A percentile compares a stretch with the other conserved stretches of the same genome.
These are phyloP conservation scores for Leccinum boreale DNA, from an alignment of 768 basidiomycete genomes.

Conservation along the genomic window DNA sequence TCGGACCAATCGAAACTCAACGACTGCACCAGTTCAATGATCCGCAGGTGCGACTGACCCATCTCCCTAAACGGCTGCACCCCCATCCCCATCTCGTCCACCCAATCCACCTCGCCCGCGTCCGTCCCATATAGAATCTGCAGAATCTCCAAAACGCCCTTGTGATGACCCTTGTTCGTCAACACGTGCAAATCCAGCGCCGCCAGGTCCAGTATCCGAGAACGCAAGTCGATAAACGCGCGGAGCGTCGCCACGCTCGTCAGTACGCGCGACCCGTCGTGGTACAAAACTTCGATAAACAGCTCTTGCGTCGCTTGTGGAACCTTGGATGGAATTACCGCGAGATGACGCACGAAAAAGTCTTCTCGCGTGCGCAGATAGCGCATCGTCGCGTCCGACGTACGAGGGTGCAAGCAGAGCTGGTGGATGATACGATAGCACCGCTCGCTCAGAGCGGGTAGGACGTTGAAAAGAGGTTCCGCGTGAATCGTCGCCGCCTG, in stretches of 20 bases:
- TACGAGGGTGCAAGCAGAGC: slow-evolving; percentile 82
- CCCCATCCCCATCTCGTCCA: slow-evolving; percentile 34
- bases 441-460: slow-evolving; percentile 81
- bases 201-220: slow-evolving; percentile 79
- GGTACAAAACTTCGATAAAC: slow-evolving; percentile 57
- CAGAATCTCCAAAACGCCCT: slow-evolving; percentile 70
- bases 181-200: slow-evolving; percentile 88
- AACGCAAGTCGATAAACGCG: slow-evolving; percentile 78
- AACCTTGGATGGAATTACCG: slow-evolving; percentile 63
- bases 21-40: slow-evolving; percentile 86
- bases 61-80: slow-evolving; percentile 64
- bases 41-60: slow-evolving; percentile 78
- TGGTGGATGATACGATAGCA: slow-evolving; percentile 85
- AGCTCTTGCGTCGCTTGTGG: slow-evolving; percentile 50
- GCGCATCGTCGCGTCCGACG: slow-evolving; percentile 75
- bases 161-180: slow-evolving; percentile 72
- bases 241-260: slow-evolving; percentile 68
- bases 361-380: slow-evolving; percentile 87
- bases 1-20: slow-evolving; percentile 90
- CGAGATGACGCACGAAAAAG: slow-evolving; percentile 86
- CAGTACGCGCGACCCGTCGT: slow-evolving; percentile 64
- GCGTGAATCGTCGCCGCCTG: slow-evolving; percentile 17
- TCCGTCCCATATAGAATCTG: slow-evolving; percentile 78
- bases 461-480: slow-evolving; percentile 57
- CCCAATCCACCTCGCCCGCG: slow-evolving; percentile 36